Percentiles rank a stretch among this genome's conserved stretches.
phyloP scores from a whole-genome alignment of 176 grass and related monocot genomes.

The Juncus effusus region DNA sequence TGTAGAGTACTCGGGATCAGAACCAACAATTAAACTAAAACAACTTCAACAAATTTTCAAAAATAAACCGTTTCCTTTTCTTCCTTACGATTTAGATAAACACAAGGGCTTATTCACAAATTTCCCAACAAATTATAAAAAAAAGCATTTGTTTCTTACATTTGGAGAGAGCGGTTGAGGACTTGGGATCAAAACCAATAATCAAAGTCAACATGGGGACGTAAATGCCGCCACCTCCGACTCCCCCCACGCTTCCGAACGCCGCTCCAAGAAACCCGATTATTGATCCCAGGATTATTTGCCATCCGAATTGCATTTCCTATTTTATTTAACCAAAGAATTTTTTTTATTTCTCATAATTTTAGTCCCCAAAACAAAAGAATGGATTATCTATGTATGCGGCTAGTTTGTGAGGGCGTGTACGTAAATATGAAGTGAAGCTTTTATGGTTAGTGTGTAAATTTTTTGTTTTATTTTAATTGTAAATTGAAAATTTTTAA shows the following conservation, averaged over 20 bases:
- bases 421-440: too few relatives aligned
- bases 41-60: too few relatives aligned
- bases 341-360: not conserved
- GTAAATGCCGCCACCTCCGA: slow-evolving; percentile 54
- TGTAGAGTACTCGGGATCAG: slow-evolving; percentile 48
- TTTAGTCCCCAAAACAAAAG: too few relatives aligned
- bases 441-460: too few relatives aligned
- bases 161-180: slow-evolving; percentile 50
- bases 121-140: not conserved
- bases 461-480: too few relatives aligned
- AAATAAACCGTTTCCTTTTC: too few relatives aligned
- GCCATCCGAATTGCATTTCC: slow-evolving; percentile 42
- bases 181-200: slow-evolving; percentile 58
- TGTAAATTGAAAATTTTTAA: too few relatives aligned
- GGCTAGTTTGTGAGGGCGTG: too few relatives aligned
- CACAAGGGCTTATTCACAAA: not conserved
- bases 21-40: slow-evolving; percentile 36
- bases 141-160: slow-evolving; percentile 26
- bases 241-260: slow-evolving; percentile 48
- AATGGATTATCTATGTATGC: too few relatives aligned
- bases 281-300: slow-evolving; percentile 35
- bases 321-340: slow-evolving; percentile 11
- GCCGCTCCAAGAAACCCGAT: slow-evolving; percentile 46
- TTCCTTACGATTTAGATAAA: not conserved
- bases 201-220: slow-evolving; percentile 62